phyloP scores from a whole-genome alignment of 139 green algal species.

The Tetraselmis striata region DNA sequence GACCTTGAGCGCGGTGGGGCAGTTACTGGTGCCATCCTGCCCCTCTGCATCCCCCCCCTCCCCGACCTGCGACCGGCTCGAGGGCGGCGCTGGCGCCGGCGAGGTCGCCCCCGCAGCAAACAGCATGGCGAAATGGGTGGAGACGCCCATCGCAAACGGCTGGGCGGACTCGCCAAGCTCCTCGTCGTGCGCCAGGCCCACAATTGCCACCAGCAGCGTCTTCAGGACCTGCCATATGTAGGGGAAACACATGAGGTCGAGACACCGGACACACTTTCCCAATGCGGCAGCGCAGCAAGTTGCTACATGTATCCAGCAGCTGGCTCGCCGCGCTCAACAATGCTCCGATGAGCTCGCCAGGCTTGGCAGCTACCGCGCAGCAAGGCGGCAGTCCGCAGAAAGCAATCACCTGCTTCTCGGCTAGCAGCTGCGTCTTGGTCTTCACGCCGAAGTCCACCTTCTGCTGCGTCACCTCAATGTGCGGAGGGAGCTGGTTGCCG shows the following conservation, averaged over 20 bases:
- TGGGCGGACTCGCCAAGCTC: conserved; percentile 43
- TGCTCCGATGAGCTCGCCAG: too few relatives aligned
- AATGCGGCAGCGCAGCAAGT: too few relatives aligned
- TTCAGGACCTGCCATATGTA: conserved; percentile 41
- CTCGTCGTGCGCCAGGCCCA: conserved; percentile 43
- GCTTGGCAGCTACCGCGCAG: too few relatives aligned
- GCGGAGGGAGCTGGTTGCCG: conserved; percentile 3
- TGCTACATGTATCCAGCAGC: too few relatives aligned
- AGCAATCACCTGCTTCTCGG: conserved; percentile 59
- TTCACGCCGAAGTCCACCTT: conserved; percentile 57
- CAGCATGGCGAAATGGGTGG: conserved; percentile 88
- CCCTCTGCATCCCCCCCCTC: background rate
- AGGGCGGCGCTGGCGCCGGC: conserved; percentile 39
- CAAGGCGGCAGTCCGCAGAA: too few relatives aligned
- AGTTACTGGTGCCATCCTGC: background rate
- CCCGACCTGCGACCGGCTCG: conserved; percentile 9
- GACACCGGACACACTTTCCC: background rate
- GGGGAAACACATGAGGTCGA: too few relatives aligned
- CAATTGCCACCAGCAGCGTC: conserved; percentile 37
- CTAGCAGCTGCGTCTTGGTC: conserved; percentile 77
- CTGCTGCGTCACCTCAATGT: conserved; percentile 9
- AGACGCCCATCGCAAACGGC: conserved; percentile 61
- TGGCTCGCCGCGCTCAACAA: too few relatives aligned
- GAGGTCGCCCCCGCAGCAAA: conserved; percentile 51
- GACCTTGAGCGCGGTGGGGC: conserved; percentile 7